Conservation (phyloP, 306 rosid genomes). For the Cyamopsis tetragonoloba region DNA sequence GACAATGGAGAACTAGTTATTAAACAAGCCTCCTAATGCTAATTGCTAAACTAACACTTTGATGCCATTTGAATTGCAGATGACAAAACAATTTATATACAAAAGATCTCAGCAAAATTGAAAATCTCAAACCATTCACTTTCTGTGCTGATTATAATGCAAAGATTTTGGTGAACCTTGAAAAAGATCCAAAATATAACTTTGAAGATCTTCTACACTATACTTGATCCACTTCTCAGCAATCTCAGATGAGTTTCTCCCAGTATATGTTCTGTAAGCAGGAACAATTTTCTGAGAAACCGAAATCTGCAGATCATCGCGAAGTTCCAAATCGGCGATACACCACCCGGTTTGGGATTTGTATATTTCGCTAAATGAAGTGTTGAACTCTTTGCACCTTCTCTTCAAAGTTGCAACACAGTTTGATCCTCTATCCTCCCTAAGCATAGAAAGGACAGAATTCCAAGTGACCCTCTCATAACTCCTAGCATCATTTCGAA, state of each 20-base stretch:
- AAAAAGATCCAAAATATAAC: conserved; percentile 53
- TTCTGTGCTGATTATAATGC: conserved; percentile 27
- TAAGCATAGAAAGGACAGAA: conserved; percentile 35
- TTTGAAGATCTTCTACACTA: conserved; percentile 42
- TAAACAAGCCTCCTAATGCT: background rate
- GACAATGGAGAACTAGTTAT: conserved; percentile 2
- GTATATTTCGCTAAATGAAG: conserved; percentile 56
- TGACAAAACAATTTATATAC: conserved; percentile 14
- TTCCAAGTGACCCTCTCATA: conserved; percentile 53
- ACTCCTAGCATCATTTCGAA: conserved; percentile 33
- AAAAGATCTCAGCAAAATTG: background rate
- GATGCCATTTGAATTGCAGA: background rate
- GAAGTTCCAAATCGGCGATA: conserved; percentile 40
- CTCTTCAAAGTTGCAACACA: conserved; percentile 20
- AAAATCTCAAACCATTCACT: conserved; percentile 16
- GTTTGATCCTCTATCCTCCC: background rate
- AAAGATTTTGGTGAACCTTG: conserved; percentile 45
- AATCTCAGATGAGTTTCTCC: conserved; percentile 27
- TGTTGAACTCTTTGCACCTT: conserved; percentile 40
- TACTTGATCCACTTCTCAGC: conserved; percentile 55
- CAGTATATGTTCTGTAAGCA: conserved; percentile 46
- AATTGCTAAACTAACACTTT: background rate
- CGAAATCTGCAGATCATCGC: conserved; percentile 55
- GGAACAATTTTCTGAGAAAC: conserved; percentile 50
- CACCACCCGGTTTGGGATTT: conserved; percentile 68